These are phyloP conservation scores for Xerocomellus amylosporus DNA, from an alignment of 768 basidiomycete species.

Conservation along the genomic window DNA sequence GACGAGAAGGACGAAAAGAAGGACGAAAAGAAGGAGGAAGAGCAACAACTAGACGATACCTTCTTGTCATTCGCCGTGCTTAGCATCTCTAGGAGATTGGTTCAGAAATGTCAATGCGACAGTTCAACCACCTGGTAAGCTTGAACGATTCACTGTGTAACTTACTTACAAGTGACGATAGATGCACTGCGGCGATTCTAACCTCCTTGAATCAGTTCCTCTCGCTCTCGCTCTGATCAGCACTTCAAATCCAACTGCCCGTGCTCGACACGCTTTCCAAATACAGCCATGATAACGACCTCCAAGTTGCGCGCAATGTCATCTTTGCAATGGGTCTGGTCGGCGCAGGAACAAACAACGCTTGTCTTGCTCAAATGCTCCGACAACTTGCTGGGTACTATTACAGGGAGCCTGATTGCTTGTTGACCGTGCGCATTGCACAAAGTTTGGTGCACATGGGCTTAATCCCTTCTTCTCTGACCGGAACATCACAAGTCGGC, in stretches of 20 bases:
- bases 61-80: too few species aligned
- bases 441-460: constrained; percentile 98
- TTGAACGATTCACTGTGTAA: too few species aligned
- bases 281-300: constrained; percentile 98
- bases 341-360: constrained; percentile 98
- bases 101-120: constrained; percentile 28
- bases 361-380: constrained; percentile 95
- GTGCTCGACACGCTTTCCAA: constrained; percentile 97
- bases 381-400: constrained; percentile 97
- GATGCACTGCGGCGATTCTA: constrained; percentile 98
- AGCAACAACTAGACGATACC: constrained; percentile 43
- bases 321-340: constrained; percentile 99
- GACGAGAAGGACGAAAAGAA: constrained; percentile 26
- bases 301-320: constrained; percentile 91
- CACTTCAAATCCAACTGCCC: constrained; percentile 91
- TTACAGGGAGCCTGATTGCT: constrained; percentile 92
- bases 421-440: constrained; percentile 94
- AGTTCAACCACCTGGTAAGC: too few species aligned
- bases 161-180: constrained; percentile 34
- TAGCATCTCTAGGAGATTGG: too few species aligned
- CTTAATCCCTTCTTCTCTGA: constrained; percentile 97
- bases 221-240: constrained; percentile 95
- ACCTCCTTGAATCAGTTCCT: constrained; percentile 88
- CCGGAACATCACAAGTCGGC: constrained; percentile 82
- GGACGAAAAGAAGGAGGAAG: not conserved